Base-by-base conservation (phyloP, 306 rosid genomes). In the Crotalaria pallida region DNA sequence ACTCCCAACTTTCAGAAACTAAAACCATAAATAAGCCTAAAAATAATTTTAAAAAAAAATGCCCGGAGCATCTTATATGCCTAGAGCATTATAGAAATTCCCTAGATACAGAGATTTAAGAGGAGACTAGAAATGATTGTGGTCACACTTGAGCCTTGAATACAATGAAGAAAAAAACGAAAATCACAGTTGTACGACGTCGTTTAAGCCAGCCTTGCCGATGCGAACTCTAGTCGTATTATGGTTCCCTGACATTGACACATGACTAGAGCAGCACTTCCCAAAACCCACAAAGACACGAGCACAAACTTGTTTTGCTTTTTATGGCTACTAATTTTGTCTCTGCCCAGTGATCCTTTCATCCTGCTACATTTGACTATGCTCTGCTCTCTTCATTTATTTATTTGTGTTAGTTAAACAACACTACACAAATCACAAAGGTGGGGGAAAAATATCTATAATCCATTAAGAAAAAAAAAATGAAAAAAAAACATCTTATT, bases 301-400 rank as follows among this genome's bases (percentile, higher is more conserved):
- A 31, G 34, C 58, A 69, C 65, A 40, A 57, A 49, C 77, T 21
- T 23, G 84, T 70, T 65, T 70, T 26, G 59, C 84, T 27, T 64
- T 74, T 44, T n/a, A 69, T 43, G 44, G 69, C 41, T 63, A 34
- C 17, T 6, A 6, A 3, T 56, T 80, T 63, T 80, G 53, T 74
- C 69, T 51, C 63, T 57, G 17, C 23, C 52, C 43, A 15, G 1
- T 41, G 43, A 15, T 58, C 67, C 47, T 29, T 33, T 60, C 63
- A 43, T 27, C 62, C 10, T 61, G 24, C 0, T 59, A 17, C 23
- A 58, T 71, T 58, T 71, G 17, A 26, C 65, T 3, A 29, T 11
- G 11, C 38, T 33, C 21, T 8, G 13, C n/a, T 21, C 58, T 15
- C 15, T 26, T 40, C 43, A 26, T 67, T 43, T 4, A 12, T n/a